These are phyloP conservation scores for Naganishia cerealis DNA, from an alignment of 1,284 basidiomycete genomes.

Conservation along the genomic window DNA sequence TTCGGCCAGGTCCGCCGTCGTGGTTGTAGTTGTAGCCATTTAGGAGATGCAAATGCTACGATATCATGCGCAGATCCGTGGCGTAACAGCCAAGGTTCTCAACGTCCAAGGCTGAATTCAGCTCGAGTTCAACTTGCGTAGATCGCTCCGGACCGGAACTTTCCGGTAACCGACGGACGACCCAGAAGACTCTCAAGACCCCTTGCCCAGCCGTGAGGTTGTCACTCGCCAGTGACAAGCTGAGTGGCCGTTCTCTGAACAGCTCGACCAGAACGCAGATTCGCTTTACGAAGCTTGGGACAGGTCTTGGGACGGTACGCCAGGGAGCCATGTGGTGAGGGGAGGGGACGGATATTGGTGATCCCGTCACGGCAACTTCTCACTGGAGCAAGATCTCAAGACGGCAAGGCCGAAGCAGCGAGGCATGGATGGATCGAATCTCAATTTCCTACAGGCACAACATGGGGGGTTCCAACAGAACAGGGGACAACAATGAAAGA, in stretches of 20 bases:
- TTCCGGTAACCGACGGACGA: neutral
- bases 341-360: too few species aligned
- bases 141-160: neutral
- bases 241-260: too few species aligned
- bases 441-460: slow-evolving; percentile 8
- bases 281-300: too few species aligned
- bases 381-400: neutral
- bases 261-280: too few species aligned
- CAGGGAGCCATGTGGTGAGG: too few species aligned
- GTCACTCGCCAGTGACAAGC: too few species aligned
- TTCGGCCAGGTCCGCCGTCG: neutral
- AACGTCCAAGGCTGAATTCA: too few species aligned
- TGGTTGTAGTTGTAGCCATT: neutral
- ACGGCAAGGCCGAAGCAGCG: neutral
- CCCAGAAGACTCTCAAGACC: too few species aligned
- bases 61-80: neutral
- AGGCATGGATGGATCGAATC: slow-evolving; percentile 10
- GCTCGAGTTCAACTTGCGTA: neutral
- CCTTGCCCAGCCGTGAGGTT: too few species aligned
- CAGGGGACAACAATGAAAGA: slow-evolving; percentile 15
- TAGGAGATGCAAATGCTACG: neutral
- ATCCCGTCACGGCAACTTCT: neutral
- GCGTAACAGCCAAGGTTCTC: neutral
- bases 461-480: neutral
- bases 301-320: too few species aligned